A percentile compares a stretch with the other conserved stretches of the same genome.
Evolutionary conservation across 805 yeast genomes (phyloP).

Genomic region (Wickerhamia fluorescens): DNA sequence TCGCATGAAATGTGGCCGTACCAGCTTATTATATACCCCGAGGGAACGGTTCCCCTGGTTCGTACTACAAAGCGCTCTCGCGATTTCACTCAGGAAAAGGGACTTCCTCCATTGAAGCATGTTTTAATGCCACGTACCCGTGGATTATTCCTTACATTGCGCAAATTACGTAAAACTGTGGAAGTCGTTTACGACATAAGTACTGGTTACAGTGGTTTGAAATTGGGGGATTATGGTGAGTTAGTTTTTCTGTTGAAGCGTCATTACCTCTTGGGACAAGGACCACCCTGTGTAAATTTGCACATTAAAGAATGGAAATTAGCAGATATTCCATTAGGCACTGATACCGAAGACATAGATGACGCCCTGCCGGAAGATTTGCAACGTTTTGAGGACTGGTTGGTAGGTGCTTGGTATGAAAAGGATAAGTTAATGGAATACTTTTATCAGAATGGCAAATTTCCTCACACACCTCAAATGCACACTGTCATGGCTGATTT

Average conservation of each 20-base stretch:
- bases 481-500: conserved; percentile 19
- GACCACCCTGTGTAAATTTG: conserved; percentile 62
- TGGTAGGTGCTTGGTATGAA: conserved; percentile 62
- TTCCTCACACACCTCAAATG: conserved; percentile 12
- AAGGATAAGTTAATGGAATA: conserved; percentile 69
- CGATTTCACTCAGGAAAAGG: conserved; percentile 48
- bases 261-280: conserved; percentile 61
- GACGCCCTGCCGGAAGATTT: conserved; percentile 36
- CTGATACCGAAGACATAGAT: conserved; percentile 34
- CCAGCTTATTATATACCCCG: conserved; percentile 79
- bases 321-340: conserved; percentile 55
- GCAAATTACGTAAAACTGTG: conserved; percentile 45
- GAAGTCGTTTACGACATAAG: conserved; percentile 74
- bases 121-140: conserved; percentile 77
- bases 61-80: conserved; percentile 55
- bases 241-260: conserved; percentile 58
- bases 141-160: conserved; percentile 66
- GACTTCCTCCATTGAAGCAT: conserved; percentile 46
- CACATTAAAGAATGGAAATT: conserved; percentile 54
- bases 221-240: conserved; percentile 64
- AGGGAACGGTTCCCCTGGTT: conserved; percentile 81
- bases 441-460: conserved; percentile 51
- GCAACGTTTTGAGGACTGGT: conserved; percentile 64
- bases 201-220: conserved; percentile 71
- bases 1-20: conserved; percentile 33